phyloP scores from a whole-genome alignment of 768 basidiomycete genomes.

The Mycena amicta region DNA sequence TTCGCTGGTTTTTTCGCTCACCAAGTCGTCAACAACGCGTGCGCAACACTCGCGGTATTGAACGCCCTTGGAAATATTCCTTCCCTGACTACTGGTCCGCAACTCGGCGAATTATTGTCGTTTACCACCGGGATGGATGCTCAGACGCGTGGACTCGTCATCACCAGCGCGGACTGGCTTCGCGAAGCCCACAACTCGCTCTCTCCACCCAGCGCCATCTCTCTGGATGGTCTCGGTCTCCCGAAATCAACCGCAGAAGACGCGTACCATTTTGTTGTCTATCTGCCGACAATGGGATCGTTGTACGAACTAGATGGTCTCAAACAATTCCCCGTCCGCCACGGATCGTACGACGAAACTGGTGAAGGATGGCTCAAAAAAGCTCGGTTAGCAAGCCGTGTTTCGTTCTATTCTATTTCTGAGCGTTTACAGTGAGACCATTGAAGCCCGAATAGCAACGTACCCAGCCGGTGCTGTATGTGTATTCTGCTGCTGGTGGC shows the following conservation, averaged over 20 bases:
- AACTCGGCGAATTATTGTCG: conserved; percentile 70
- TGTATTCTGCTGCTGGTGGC: conserved; percentile 24
- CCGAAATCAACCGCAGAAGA: conserved; percentile 71
- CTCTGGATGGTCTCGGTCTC: conserved; percentile 79
- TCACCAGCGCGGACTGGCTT: conserved; percentile 81
- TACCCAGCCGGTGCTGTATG: conserved; percentile 88
- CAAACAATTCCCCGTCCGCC: conserved; percentile 75
- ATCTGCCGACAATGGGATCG: conserved; percentile 79
- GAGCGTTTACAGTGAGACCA: conserved; percentile 61
- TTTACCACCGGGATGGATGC: conserved; percentile 90
- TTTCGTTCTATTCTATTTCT: conserved; percentile 23
- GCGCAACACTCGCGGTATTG: conserved; percentile 92
- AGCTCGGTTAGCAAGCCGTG: conserved; percentile 59
- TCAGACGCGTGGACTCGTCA: conserved; percentile 77
- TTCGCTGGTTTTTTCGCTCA: conserved; percentile 92
- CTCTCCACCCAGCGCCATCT: conserved; percentile 87
- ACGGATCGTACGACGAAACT: conserved; percentile 68
- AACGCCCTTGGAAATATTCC: conserved; percentile 88
- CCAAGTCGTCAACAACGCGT: conserved; percentile 94
- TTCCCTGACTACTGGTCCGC: conserved; percentile 59
- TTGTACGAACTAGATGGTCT: conserved; percentile 95
- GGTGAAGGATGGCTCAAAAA: conserved; percentile 84
- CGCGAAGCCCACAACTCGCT: conserved; percentile 90
- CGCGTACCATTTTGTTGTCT: conserved; percentile 97
- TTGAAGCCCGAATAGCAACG: conserved; percentile 86